These are phyloP conservation scores for Acanthamoeba rhysodes DNA, from an alignment of 208 protist species.

Conservation along the genomic window DNA sequence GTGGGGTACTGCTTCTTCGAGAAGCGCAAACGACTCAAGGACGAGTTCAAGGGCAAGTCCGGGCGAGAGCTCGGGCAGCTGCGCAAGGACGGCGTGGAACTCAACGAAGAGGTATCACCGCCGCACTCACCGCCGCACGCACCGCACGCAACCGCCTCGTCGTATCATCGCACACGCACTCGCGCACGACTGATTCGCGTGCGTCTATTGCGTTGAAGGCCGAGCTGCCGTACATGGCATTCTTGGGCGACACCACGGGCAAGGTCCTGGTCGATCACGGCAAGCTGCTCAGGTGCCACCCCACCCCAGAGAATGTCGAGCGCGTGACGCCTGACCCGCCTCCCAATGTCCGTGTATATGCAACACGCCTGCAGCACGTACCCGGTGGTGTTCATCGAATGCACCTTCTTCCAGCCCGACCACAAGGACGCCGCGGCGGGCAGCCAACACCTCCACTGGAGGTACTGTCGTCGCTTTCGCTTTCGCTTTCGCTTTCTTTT, in stretches of 20 bases:
- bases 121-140: not conserved
- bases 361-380: not conserved
- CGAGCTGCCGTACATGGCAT: constrained; percentile 7
- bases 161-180: not conserved
- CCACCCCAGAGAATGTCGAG: no score
- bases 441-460: constrained; percentile 67
- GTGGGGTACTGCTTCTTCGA: constrained; percentile 62
- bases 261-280: constrained; percentile 41
- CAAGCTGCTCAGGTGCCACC: not conserved
- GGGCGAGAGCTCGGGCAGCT: constrained; percentile 23
- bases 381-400: constrained; percentile 52
- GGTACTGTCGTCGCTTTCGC: no score
- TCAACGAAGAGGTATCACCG: constrained; percentile 18
- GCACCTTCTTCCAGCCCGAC: constrained; percentile 36
- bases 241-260: constrained; percentile 54
- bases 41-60: constrained; percentile 31
- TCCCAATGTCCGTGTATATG: not conserved
- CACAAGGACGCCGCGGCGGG: constrained; percentile 7
- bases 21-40: constrained; percentile 6
- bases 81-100: constrained; percentile 12
- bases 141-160: not conserved
- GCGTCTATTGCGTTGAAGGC: no score
- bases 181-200: not conserved
- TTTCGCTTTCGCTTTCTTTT: no score
- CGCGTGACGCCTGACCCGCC: no score